Evolutionary conservation across 78 protist genomes (phyloP).

Genomic region (Protostelium mycophagum): DNA sequence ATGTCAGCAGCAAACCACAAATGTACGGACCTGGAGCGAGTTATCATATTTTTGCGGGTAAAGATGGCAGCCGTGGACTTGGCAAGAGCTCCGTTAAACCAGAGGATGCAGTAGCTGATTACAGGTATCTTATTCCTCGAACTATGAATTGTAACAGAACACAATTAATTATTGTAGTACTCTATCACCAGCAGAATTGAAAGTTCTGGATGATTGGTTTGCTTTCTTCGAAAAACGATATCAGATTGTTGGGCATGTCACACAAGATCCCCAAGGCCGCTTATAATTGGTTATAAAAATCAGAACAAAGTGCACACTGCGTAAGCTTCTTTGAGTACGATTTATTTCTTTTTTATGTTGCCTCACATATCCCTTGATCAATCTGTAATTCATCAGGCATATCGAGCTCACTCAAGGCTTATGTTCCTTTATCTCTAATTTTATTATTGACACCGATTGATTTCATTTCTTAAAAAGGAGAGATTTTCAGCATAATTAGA

Average conservation of each 20-base stretch:
- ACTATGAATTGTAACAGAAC: not conserved
- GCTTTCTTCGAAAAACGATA: slow-evolving; percentile 49
- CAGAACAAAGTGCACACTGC: too few relatives aligned
- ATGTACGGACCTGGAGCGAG: slow-evolving; percentile 41
- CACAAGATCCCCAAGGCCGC: too few relatives aligned
- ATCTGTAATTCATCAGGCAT: too few relatives aligned
- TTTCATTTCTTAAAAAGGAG: too few relatives aligned
- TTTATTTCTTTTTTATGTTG: too few relatives aligned
- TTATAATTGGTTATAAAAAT: too few relatives aligned
- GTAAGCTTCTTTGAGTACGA: too few relatives aligned
- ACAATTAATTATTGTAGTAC: not conserved
- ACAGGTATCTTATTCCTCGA: not conserved
- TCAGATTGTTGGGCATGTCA: slow-evolving; percentile 33
- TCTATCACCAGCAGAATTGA: slow-evolving; percentile 8
- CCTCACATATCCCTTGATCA: too few relatives aligned
- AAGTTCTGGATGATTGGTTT: slow-evolving; percentile 33
- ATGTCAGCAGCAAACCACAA: slow-evolving; percentile 25
- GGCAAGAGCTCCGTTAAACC: slow-evolving; percentile 22
- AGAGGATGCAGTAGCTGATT: not conserved
- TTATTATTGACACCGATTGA: too few relatives aligned
- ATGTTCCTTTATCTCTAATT: too few relatives aligned
- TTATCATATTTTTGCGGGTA: slow-evolving; percentile 51
- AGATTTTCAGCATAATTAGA: too few relatives aligned
- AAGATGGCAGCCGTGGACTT: slow-evolving; percentile 35
- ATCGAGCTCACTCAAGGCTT: too few relatives aligned